Evolutionary conservation across 2,329 filamentous ascomycete genomes (phyloP).

Genomic region (Pseudocercospora crystallina): DNA sequence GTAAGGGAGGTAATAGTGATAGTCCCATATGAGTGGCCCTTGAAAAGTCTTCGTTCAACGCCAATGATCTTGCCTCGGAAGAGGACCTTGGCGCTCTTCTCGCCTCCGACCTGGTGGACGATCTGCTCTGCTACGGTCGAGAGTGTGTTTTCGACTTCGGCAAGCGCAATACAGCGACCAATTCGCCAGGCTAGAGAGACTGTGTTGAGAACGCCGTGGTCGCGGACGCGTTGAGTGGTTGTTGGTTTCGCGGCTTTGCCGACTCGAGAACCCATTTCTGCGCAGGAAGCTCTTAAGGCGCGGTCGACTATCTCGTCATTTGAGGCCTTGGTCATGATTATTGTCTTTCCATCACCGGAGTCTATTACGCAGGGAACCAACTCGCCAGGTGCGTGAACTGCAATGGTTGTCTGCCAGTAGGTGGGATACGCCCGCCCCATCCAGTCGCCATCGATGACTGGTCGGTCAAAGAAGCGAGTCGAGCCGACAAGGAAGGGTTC

Average conservation of each 20-base stretch:
- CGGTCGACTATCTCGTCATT: slow-evolving; percentile 46
- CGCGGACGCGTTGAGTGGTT: slow-evolving; percentile 38
- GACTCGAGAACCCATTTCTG: slow-evolving; percentile 45
- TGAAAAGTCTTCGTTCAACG: slow-evolving; percentile 57
- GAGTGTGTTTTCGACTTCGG: slow-evolving; percentile 51
- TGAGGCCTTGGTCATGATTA: slow-evolving; percentile 44
- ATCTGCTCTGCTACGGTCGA: slow-evolving; percentile 59
- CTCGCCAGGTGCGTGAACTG: slow-evolving; percentile 42
- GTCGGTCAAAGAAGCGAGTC: slow-evolving; percentile 49
- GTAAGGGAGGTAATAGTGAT: slow-evolving; percentile 47
- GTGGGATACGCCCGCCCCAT: slow-evolving; percentile 51
- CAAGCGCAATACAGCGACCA: slow-evolving; percentile 58
- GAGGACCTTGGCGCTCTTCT: slow-evolving; percentile 55
- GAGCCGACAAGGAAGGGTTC: slow-evolving; percentile 59
- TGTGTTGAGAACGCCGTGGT: slow-evolving; percentile 43
- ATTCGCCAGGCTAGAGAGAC: slow-evolving; percentile 52
- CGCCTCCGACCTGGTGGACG: slow-evolving; percentile 58
- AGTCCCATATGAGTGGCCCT: slow-evolving; percentile 61
- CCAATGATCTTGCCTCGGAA: slow-evolving; percentile 65
- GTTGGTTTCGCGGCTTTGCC: slow-evolving; percentile 44
- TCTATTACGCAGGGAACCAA: slow-evolving; percentile 49
- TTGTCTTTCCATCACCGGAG: slow-evolving; percentile 46
- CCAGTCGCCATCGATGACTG: slow-evolving; percentile 47
- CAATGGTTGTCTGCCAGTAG: slow-evolving; percentile 48
- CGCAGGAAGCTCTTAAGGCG: slow-evolving; percentile 38